Evolutionary conservation across 78 protist genomes (phyloP).

Genomic region (Neovahlkampfia damariscottae): DNA sequence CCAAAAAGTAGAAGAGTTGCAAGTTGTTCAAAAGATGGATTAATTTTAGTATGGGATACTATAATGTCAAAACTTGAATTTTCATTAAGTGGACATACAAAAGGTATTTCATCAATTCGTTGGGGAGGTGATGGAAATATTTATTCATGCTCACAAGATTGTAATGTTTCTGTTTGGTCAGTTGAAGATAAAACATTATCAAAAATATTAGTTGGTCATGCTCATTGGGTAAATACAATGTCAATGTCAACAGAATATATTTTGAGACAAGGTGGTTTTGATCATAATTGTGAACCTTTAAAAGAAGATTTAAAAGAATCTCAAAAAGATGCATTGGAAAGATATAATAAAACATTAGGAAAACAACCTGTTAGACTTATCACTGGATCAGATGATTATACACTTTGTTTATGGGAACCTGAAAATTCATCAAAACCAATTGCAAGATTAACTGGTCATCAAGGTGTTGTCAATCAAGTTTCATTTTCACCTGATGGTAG

Average conservation of each 20-base stretch:
- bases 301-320: constrained; percentile 20
- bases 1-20: constrained; percentile 48
- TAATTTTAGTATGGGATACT: constrained; percentile 75
- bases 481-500: constrained; percentile 88
- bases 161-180: constrained; percentile 77
- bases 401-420: constrained; percentile 90
- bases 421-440: constrained; percentile 54
- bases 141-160: constrained; percentile 83
- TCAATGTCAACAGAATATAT: constrained; percentile 85
- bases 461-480: constrained; percentile 51
- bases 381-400: constrained; percentile 89
- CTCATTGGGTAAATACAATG: constrained; percentile 95
- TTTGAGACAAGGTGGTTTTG: constrained; percentile 74
- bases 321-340: constrained; percentile 34
- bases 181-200: constrained; percentile 26
- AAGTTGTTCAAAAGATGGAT: constrained; percentile 73
- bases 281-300: constrained; percentile 40
- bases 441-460: constrained; percentile 81
- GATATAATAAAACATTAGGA: constrained; percentile 42
- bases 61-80: background rate
- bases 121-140: constrained; percentile 95
- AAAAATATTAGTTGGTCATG: constrained; percentile 84
- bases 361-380: constrained; percentile 54
- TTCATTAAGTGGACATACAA: constrained; percentile 70
- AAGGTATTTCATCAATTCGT: constrained; percentile 67